A percentile compares a stretch with the other conserved stretches of the same genome.
Conservation (phyloP, 257 asterid species). For the Nicotiana benthamiana region DNA sequence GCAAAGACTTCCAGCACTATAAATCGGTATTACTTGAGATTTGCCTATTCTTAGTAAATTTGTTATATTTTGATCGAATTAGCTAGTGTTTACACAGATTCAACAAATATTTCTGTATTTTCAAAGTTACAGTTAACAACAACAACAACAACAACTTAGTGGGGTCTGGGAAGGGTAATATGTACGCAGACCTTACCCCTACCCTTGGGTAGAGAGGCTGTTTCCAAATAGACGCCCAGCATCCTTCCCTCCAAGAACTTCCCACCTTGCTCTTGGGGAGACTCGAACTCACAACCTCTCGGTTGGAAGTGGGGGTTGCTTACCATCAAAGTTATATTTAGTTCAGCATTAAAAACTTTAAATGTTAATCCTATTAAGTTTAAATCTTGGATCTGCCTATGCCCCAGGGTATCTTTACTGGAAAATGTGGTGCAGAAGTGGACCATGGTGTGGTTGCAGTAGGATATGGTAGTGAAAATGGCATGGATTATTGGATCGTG, state of each 20-base stretch:
- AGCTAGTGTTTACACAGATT: too few relatives aligned
- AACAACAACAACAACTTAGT: too few relatives aligned
- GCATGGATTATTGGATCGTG: constrained; percentile 60
- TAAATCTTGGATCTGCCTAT: background rate
- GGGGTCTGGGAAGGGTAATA: too few relatives aligned
- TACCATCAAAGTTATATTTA: too few relatives aligned
- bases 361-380: background rate
- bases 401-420: constrained; percentile 58
- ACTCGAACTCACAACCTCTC: too few relatives aligned
- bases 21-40: constrained; percentile 22
- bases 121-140: background rate
- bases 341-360: background rate
- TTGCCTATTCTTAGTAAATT: background rate
- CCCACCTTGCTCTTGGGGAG: too few relatives aligned
- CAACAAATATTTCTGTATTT: background rate
- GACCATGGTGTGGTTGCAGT: constrained; percentile 80
- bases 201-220: too few relatives aligned
- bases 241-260: too few relatives aligned
- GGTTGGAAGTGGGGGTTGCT: too few relatives aligned
- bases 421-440: constrained; percentile 42
- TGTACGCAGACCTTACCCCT: too few relatives aligned
- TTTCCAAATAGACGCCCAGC: too few relatives aligned
- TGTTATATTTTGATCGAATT: background rate
- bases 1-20: constrained; percentile 63
- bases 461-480: constrained; percentile 57